Evolutionary conservation across 129 eudicot genomes (phyloP), one percentile per base, ranked within the genome.

Genomic region (Saussurea involucrata): DNA sequence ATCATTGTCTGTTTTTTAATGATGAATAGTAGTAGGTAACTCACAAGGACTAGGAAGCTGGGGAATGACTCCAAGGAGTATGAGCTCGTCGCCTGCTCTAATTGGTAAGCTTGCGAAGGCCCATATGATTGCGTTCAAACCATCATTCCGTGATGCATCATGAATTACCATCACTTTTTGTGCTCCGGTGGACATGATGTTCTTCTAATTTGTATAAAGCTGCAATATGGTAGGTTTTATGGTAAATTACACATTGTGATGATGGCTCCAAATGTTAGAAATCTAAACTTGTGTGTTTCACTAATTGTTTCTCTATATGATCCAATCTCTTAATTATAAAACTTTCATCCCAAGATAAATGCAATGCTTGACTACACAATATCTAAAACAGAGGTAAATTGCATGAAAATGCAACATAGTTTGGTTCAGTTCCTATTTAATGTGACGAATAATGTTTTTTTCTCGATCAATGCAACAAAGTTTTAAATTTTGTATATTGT

Each of bases 41-140:
- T 24, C 81, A 86, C 87, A 20, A 77, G 86, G 87, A 63, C 83
- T 85, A 77, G 78, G 72, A 86, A 64, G 81, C 74, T 80, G 85
- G 24, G 80, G 89, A 73, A 87, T 80, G 67, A 89, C 85, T 75
- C 91, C 91, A 61, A 89, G 83, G 67, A 89, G 88, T 3, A 73
- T 78, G 79, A 89, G 82, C 65, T 86, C 86, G n/a, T 86, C 90
- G 49, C 91, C 89, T 75, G 86, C 78, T 76, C 53, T 72, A 27
- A 84, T 60, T 3, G 80, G 76, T 76, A 87, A 74, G 55, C 83
- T 82, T 20, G 65, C 77, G 4, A 71, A 77, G 67, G 75, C 57
- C 77, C 32, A 75, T 78, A 83, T 68, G 55, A 89, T 81, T 71
- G 83, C 85, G 46, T 66, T 81, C 85, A 86, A 87, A 73, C 86